Conservation (phyloP, 257 asterid genomes). For the Ophiorrhiza pumila region DNA sequence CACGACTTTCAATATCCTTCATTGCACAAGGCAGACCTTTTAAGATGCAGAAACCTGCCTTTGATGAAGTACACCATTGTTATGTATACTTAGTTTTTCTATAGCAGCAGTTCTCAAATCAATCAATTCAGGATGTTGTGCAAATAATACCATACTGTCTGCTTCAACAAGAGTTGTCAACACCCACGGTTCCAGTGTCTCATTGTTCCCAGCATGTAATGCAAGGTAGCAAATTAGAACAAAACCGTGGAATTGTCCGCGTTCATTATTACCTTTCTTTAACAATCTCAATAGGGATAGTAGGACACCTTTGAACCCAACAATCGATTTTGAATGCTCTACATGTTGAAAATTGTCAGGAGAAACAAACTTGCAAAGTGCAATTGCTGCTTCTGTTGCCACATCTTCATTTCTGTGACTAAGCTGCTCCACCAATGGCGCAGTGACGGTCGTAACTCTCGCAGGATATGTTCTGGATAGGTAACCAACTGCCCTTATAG, state of each 20-base stretch:
- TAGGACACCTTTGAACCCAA: constrained; percentile 59
- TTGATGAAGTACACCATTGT: constrained; percentile 57
- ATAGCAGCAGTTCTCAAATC: constrained; percentile 52
- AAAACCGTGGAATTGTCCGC: constrained; percentile 45
- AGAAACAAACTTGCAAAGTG: constrained; percentile 59
- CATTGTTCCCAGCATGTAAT: constrained; percentile 62
- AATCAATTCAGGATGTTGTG: constrained; percentile 52
- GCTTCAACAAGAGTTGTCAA: constrained; percentile 50
- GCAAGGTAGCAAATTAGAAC: constrained; percentile 46
- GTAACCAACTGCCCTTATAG: constrained; percentile 56
- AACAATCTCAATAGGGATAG: constrained; percentile 46
- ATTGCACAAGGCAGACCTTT: too few relatives aligned
- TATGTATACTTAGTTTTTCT: constrained; percentile 54
- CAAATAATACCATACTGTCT: constrained; percentile 42
- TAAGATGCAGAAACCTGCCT: too few relatives aligned
- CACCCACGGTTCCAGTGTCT: constrained; percentile 56
- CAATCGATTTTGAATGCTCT: constrained; percentile 61
- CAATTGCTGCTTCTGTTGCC: constrained; percentile 55
- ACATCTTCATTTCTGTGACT: constrained; percentile 49
- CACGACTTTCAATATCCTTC: too few relatives aligned
- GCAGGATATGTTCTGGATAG: constrained; percentile 76
- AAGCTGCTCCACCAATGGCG: constrained; percentile 49
- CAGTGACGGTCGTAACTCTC: constrained; percentile 54
- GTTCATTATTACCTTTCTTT: constrained; percentile 52
- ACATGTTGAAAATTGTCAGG: constrained; percentile 52